Evolutionary conservation across 345 rosid genomes (phyloP).

Genomic region (Geranium brycei): DNA sequence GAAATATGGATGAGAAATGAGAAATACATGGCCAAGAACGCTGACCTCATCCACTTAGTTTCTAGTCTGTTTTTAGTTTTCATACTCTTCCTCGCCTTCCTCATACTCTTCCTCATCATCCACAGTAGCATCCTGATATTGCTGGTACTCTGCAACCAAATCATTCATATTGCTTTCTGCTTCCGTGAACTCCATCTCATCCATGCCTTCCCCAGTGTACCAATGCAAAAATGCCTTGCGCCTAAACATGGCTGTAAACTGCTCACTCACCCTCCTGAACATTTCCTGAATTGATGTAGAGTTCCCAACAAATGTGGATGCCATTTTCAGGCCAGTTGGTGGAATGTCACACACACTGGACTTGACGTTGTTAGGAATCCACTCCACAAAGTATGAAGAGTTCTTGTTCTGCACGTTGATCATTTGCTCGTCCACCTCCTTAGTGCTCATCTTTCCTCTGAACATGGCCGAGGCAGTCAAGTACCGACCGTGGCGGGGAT

Average conservation of each 20-base stretch:
- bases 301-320: conserved; percentile 6
- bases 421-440: neutral
- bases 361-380: conserved; percentile 8
- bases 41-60: too few species aligned
- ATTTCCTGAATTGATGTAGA: too few species aligned
- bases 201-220: too few species aligned
- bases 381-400: conserved; percentile 11
- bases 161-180: conserved; percentile 3
- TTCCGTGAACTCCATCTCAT: too few species aligned
- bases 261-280: too few species aligned
- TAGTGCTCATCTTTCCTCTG: too few species aligned
- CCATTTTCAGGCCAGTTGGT: conserved; percentile 5
- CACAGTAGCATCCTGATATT: conserved; percentile 6
- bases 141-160: conserved; percentile 9
- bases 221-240: too few species aligned
- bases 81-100: conserved; percentile 1
- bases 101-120: conserved; percentile 5
- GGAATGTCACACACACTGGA: conserved; percentile 7
- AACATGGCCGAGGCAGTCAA: too few species aligned
- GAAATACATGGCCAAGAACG: too few species aligned
- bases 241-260: too few species aligned
- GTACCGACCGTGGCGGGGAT: too few species aligned
- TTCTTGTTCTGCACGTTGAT: conserved; percentile 10
- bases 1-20: too few species aligned
- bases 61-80: neutral